Evolutionary conservation across 2,329 filamentous ascomycete genomes (phyloP), one percentile per base, ranked within the genome.

Genomic region (Aspergillus sp.): DNA sequence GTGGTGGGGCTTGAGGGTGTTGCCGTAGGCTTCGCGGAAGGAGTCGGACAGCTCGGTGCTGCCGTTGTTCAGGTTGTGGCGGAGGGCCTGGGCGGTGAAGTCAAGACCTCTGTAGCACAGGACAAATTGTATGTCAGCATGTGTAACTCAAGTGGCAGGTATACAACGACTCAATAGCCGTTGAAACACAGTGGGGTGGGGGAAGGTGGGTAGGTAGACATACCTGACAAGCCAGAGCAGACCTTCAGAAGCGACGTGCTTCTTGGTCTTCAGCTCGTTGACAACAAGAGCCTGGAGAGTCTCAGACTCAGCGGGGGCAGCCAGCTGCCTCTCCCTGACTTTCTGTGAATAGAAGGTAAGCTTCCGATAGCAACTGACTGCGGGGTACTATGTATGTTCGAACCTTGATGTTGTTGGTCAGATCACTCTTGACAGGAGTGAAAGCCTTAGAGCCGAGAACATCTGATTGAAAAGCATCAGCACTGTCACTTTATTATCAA

Each of bases 1-100:
- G 83, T 99, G 95, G 82, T 96, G 88, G 25, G 90, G 90, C 82
- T 96, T 96, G 71, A 99, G 89, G 53, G 94, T 97, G 70, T 82
- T 83, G 74, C 84, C 86, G 81, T 99, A 99, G 68, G 93, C 91
- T 59, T 82, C 80, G 71, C 90, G 88, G 89, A 99, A 99, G 51
- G 92, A 96, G 67, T 86, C 84, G 62, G 90, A 84, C 64, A 99
- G 90, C 80, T 97, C 92, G 73, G 92, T 86, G 66, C 75, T 68
- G 57, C 85, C 73, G 72, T 89, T 87, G 71, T 83, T 78, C 66
- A 92, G 71, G 81, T 96, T 96, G 75, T 88, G 84, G 73, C 87
- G 86, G 64, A 99, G 88, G 62, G 90, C 90, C 76, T 91, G 88
- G 73, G 88, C 87, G 66, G 94, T 98, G 82, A 99, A 99, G 74